A percentile compares a stretch with the other conserved stretches of the same genome.
Evolutionary conservation across 106 monocot species (phyloP).

Genomic region (Dioscorea alata): DNA sequence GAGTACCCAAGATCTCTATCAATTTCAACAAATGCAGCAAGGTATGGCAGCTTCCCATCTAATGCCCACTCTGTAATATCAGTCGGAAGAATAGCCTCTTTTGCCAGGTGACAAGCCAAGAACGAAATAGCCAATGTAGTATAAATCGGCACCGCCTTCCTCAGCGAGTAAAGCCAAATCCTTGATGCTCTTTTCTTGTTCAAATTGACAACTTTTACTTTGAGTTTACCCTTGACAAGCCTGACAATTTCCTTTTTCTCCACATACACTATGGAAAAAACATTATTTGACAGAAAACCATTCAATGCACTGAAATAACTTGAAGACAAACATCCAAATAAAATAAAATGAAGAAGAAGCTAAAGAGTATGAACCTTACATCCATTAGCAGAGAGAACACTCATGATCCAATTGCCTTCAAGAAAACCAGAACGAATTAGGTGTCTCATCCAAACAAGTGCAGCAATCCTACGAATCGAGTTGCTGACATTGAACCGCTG

Average conservation of each 20-base stretch:
- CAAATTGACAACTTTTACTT: constrained; percentile 12
- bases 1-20: constrained; percentile 47
- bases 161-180: constrained; percentile 38
- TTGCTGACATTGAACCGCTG: constrained; percentile 49
- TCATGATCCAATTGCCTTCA: constrained; percentile 38
- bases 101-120: constrained; percentile 69
- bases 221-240: constrained; percentile 4
- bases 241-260: constrained; percentile 21
- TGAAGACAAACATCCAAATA: neutral
- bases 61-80: constrained; percentile 67
- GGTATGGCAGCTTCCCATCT: constrained; percentile 77
- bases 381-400: neutral
- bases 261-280: neutral
- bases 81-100: constrained; percentile 70
- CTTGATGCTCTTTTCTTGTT: constrained; percentile 23
- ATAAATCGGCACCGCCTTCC: constrained; percentile 62
- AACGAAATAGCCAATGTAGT: constrained; percentile 65
- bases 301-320: neutral
- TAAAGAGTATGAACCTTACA: neutral
- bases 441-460: constrained; percentile 50
- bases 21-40: constrained; percentile 54
- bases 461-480: constrained; percentile 42
- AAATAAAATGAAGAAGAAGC: neutral
- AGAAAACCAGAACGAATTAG: constrained; percentile 35
- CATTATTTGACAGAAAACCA: neutral